phyloP scores from a whole-genome alignment of 208 protist genomes.

The Leishmania martiniquensis region DNA sequence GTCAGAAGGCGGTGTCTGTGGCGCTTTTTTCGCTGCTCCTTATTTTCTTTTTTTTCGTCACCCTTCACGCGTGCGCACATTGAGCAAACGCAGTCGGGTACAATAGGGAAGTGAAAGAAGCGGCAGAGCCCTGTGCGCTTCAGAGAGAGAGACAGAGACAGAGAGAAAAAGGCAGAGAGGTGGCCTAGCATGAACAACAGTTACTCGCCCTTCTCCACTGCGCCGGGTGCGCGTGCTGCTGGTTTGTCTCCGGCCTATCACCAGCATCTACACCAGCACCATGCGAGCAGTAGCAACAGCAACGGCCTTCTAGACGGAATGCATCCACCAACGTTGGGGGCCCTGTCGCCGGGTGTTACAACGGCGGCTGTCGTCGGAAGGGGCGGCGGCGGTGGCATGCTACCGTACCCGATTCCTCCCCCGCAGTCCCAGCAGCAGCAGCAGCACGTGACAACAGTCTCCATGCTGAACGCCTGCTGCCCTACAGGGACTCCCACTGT shows the following conservation, averaged over 20 bases:
- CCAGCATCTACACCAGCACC: constrained; percentile 9
- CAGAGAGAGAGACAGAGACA: not conserved
- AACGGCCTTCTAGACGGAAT: constrained; percentile 15
- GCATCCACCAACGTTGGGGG: constrained; percentile 1
- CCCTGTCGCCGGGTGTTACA: constrained; percentile 4
- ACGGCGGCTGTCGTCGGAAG: not conserved
- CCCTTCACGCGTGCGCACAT: not conserved
- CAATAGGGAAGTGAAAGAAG: not conserved
- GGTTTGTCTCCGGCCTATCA: not conserved
- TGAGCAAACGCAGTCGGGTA: not conserved
- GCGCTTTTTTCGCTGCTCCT: too few relatives aligned
- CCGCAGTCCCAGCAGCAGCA: constrained; percentile 23
- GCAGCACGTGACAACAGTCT: constrained; percentile 4
- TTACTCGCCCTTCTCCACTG: constrained; percentile 27
- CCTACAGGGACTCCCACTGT: not conserved
- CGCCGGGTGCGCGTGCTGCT: constrained; percentile 11
- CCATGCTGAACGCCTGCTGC: constrained; percentile 1
- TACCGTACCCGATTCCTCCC: constrained; percentile 17
- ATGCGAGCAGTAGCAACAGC: constrained; percentile 4
- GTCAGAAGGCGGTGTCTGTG: not conserved
- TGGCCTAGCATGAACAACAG: constrained; percentile 22
- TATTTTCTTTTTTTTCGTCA: not conserved
- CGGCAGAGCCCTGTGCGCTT: not conserved
- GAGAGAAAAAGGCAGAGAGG: not conserved
- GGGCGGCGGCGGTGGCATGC: constrained; percentile 3